These are phyloP conservation scores for Fusarium neocosmosporiellum DNA, from an alignment of 2,329 filamentous ascomycete species.

Conservation along the genomic window DNA sequence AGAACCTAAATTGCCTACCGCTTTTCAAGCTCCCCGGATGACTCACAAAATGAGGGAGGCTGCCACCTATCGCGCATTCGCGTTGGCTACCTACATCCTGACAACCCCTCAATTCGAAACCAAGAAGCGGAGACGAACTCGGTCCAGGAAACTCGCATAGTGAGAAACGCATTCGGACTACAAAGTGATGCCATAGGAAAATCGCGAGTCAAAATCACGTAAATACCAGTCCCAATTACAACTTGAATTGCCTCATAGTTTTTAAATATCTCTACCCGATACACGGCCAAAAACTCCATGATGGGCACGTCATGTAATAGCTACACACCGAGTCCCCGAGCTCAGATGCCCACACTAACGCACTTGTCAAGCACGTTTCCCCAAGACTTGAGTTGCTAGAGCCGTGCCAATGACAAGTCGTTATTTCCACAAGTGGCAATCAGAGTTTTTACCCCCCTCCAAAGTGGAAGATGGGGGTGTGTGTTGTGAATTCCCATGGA, in stretches of 20 bases:
- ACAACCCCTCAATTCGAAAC: background rate
- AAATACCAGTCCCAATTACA: background rate
- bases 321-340: background rate
- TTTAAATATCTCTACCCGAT: background rate
- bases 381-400: background rate
- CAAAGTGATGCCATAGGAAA: background rate
- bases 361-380: background rate
- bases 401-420: conserved; percentile 21
- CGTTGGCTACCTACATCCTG: background rate
- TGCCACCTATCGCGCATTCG: background rate
- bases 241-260: background rate
- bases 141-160: background rate
- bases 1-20: background rate
- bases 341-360: background rate
- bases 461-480: background rate
- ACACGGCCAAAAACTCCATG: background rate
- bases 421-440: background rate
- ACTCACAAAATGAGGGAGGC: background rate
- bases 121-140: background rate
- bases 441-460: background rate
- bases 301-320: background rate
- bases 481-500: background rate
- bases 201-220: background rate
- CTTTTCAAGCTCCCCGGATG: background rate
- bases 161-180: background rate